Base-by-base conservation (phyloP, 495 filamentous ascomycete species). In the Penicillium angulare region DNA sequence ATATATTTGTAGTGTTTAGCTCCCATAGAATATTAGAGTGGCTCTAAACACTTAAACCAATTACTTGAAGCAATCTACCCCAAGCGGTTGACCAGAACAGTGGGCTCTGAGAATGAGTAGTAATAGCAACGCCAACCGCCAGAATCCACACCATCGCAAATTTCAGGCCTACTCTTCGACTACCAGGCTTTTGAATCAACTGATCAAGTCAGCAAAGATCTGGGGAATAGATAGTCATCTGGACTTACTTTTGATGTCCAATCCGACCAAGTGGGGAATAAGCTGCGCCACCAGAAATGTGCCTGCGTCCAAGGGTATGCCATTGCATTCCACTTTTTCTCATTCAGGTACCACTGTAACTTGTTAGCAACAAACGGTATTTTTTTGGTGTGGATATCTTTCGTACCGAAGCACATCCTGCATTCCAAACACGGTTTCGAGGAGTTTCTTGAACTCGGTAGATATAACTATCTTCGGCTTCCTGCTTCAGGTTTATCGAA, bases 351-450 rank as follows among this genome's bases (percentile, higher is more conserved):
- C 27, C 27, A 31, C 27, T 31, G 2, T 31, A 1, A 12, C 2
- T 31, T 31, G 13, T 2, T 31, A 31, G 8, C 27, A 31, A 9
- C 5, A 31, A n/a, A n/a, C n/a, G n/a, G n/a, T 31, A 1, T 2
- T 31, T 10, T 38, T 68, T 67, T 20, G 16, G 39, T 63, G 61
- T 51, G 56, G 56, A 48, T 51, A 16, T 56, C 56, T 5, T 22
- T 58, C 54, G 36, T 57, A 63, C 63, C 39, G 63, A 65, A 21
- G 39, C 34, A 61, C 78, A 79, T 0, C 77, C 76, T 15, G 61
- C 67, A 29, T 66, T 63, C 69, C 69, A 81, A 1, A 81, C 71
- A 3, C 61, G 69, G 3, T 68, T 50, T 17, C 66, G 64, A 20
- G 79, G 54, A 6, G 59, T 62, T 9, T 63, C 56, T 50, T 82